These are phyloP conservation scores for Colletotrichum sp. DNA, from an alignment of 2,329 filamentous ascomycete species.

Conservation along the genomic window DNA sequence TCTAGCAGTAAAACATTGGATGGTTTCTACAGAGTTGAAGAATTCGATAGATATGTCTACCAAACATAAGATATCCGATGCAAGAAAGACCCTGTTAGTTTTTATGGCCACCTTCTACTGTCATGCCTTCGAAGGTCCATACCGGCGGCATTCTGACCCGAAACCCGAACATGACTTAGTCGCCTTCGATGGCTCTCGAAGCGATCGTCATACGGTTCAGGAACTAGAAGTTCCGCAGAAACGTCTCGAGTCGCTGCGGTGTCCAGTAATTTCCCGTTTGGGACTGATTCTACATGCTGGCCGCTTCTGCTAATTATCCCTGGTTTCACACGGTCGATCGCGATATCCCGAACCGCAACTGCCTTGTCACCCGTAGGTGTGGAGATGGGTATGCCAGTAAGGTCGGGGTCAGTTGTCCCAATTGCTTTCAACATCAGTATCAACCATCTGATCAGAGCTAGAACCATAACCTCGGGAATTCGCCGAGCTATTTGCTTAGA, in stretches of 20 bases:
- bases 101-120: no score
- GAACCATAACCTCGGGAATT: not conserved
- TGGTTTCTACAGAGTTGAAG: no score
- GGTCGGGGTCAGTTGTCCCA: accelerated
- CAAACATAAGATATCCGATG: no score
- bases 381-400: accelerated
- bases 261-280: accelerated
- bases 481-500: not conserved
- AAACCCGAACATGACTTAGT: accelerated
- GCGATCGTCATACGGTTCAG: accelerated
- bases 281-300: accelerated
- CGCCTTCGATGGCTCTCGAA: not conserved
- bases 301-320: no score
- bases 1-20: no score
- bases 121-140: not conserved
- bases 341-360: accelerated
- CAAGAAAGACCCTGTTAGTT: no score
- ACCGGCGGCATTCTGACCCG: not conserved
- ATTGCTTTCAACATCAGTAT: not conserved
- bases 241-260: not conserved
- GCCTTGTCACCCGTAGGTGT: accelerated
- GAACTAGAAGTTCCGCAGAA: accelerated
- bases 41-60: no score
- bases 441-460: not conserved
- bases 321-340: not conserved